Conservation (phyloP, 2,329 filamentous ascomycete genomes). For the Lojkania enalia region DNA sequence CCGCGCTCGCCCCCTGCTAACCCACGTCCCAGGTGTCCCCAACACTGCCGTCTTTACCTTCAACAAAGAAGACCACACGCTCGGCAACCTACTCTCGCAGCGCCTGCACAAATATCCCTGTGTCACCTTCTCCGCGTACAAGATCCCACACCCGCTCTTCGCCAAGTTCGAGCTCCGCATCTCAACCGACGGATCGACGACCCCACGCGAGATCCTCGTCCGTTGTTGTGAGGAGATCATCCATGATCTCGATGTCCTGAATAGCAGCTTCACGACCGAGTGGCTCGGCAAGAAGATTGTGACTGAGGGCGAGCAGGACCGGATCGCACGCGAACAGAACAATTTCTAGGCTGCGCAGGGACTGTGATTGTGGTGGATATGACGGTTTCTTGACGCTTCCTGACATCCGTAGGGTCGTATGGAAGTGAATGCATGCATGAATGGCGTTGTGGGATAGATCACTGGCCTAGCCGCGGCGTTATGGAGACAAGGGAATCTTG, state of each 20-base stretch:
- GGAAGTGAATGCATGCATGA: no score
- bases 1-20: constrained; percentile 4
- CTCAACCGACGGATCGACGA: constrained; percentile 86
- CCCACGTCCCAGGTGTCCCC: constrained; percentile 68
- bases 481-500: no score
- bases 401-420: no score
- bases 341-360: constrained; percentile 28
- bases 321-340: constrained; percentile 34
- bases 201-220: constrained; percentile 85
- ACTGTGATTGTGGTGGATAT: no score
- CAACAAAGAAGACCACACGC: constrained; percentile 95
- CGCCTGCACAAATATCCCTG: constrained; percentile 83
- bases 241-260: constrained; percentile 75
- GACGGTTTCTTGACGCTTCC: no score
- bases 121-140: constrained; percentile 91
- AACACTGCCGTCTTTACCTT: constrained; percentile 95
- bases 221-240: constrained; percentile 82
- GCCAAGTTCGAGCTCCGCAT: constrained; percentile 71
- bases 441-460: no score
- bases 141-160: constrained; percentile 57
- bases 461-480: no score
- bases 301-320: constrained; percentile 40
- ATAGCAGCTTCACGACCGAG: constrained; percentile 89
- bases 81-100: constrained; percentile 85
- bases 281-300: constrained; percentile 44